Base-by-base conservation (phyloP, 1,139 yeast genomes). In the Diutina sp. region DNA sequence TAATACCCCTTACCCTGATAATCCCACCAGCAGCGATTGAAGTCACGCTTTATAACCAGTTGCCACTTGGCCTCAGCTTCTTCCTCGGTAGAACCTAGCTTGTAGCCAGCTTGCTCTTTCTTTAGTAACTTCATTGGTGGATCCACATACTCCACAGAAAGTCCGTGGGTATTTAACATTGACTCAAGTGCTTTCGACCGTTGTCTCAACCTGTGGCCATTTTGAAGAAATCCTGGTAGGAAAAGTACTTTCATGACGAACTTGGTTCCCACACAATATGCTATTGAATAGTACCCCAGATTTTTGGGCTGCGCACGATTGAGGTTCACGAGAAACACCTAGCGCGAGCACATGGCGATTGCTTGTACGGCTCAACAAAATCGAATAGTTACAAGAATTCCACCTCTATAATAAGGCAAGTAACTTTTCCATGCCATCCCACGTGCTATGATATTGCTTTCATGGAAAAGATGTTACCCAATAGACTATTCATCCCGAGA, bases 131-230 rank as follows among this genome's bases (percentile, higher is more conserved):
- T 56, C 30, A 65, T 64, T 9, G 73, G 72, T 2, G 79, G 79
- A 60, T 71, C 73, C 11, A 75, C 60, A 60, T 69, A 76, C 50
- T 72, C 77, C 14, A 74, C 61, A 51, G 72, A 65, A 56, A 67
- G 80, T 52, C 84, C 83, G 28, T 50, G 53, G 25, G 29, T 7
- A 12, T 30, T 32, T 4, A 50, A 18, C 53, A 50, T 50, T n/a
- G n/a, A 11, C 16, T 50, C 53, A n/a, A 50, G 41, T 3, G 14
- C 16, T n/a, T 8, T 12, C 11, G 53, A 30, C 21, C 53, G 30
- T 12, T n/a, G 25, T 11, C 11, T 16, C 32, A 50, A 50, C 12
- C 53, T 21, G n/a, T n/a, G n/a, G 4, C 53, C 53, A 50, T 50
- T 50, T 18, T 50, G 53, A 16, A 50, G 41, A 50, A 50, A 50